Evolutionary conservation across 345 rosid genomes (phyloP).

Genomic region (Brassica carinata): DNA sequence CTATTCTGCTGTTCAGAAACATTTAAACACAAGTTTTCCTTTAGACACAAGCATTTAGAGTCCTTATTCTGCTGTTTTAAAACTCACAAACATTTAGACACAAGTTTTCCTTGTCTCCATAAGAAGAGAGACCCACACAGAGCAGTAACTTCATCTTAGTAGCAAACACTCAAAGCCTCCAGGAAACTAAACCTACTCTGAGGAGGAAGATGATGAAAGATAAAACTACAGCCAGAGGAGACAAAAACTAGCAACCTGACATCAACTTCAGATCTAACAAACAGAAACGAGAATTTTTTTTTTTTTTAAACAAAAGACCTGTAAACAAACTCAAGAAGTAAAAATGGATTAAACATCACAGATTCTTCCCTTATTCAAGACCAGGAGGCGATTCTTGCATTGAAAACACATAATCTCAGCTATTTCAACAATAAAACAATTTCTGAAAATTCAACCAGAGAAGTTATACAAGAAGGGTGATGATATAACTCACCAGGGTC

Average conservation of each 20-base stretch:
- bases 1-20: no score
- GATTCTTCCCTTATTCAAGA: not conserved
- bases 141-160: no score
- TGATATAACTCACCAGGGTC: slow-evolving; percentile 61
- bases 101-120: no score
- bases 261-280: not conserved
- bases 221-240: not conserved
- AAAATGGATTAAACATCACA: not conserved
- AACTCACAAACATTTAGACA: no score
- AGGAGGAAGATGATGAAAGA: not conserved
- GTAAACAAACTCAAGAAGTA: not conserved
- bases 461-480: slow-evolving; percentile 13
- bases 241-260: not conserved
- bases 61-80: no score
- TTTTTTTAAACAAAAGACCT: not conserved
- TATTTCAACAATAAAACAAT: not conserved
- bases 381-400: not conserved
- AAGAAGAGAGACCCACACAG: no score
- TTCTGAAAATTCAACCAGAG: not conserved
- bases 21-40: no score
- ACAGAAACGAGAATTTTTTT: not conserved
- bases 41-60: no score
- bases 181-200: not conserved
- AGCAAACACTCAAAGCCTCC: not conserved
- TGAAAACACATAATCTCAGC: not conserved